Conservation (phyloP, 768 basidiomycete species). For the Botryobasidium botryosum region DNA sequence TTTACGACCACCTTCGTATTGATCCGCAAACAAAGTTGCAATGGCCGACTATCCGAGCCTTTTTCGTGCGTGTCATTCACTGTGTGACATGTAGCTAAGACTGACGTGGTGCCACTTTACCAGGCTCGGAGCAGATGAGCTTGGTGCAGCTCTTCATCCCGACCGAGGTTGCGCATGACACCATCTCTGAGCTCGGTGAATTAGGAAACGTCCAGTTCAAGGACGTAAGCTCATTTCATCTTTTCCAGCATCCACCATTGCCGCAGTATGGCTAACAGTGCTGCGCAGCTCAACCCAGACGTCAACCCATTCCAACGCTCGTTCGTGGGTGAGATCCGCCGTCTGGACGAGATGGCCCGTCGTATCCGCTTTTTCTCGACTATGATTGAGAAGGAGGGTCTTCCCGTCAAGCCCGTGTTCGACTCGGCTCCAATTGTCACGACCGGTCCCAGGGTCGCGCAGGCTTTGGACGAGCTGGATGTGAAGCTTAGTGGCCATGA, state of each 20-base stretch:
- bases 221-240: slow-evolving; percentile 82
- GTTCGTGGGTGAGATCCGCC: slow-evolving; percentile 89
- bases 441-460: slow-evolving; percentile 81
- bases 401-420: slow-evolving; percentile 69
- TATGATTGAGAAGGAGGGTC: slow-evolving; percentile 68
- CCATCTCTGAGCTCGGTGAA: slow-evolving; percentile 88
- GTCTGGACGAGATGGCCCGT: slow-evolving; percentile 91
- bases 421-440: slow-evolving; percentile 79
- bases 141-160: slow-evolving; percentile 94
- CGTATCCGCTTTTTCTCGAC: slow-evolving; percentile 76
- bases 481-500: slow-evolving; percentile 78
- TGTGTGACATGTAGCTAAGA: neutral
- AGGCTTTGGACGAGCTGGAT: slow-evolving; percentile 87
- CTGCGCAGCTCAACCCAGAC: slow-evolving; percentile 72
- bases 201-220: slow-evolving; percentile 94
- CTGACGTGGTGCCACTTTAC: slow-evolving; percentile 1
- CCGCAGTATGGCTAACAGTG: no score
- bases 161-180: slow-evolving; percentile 93
- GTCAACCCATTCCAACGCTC: slow-evolving; percentile 98
- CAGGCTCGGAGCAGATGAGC: slow-evolving; percentile 97
- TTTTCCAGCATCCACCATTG: neutral
- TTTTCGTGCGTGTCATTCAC: slow-evolving; percentile 11
- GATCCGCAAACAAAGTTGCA: no score
- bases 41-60: slow-evolving; percentile 15
- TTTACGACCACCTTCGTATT: no score